Base-by-base conservation (phyloP, 2,329 filamentous ascomycete genomes). In the Xylariaceae sp. region DNA sequence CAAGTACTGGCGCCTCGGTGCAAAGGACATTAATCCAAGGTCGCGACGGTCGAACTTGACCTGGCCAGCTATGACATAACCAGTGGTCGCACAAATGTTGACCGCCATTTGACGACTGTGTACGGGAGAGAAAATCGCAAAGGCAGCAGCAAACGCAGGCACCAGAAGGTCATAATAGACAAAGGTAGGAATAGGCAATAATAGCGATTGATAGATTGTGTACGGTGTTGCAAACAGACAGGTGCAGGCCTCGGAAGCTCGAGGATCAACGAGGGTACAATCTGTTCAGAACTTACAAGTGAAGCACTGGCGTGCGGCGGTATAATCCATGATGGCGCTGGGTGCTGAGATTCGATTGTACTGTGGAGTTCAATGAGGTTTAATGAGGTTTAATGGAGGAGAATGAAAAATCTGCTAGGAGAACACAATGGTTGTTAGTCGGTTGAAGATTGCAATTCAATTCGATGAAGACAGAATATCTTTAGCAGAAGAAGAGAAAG, bases 291-390 rank as follows among this genome's bases (percentile, higher is more conserved):
- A 64, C 77, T 77, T 66, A 79, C 77, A 79, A 63, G 75, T 77
- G 70, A 81, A 81, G 73, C 79, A 81, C 60, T 76, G 74, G 65
- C 78, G 77, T 59, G 72, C 74, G 52, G 58, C 62, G 51, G 67
- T 63, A 62, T 64, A 76, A 52, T 80, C 77, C 78, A 81, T 81
- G 66, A 64, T 70, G 61, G 55, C 52, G 56, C 47, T 44, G 55
- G 45, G 27, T 36, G 33, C 33, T 15, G 42, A 45, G 26, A 42
- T 27, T 43, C 33, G 26, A n/a, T 13, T 6, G 43, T 30, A 24
- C 26, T 40, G n/a, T 39, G 15, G 24, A 30, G 36, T 10, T 50
- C 15, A 41, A 35, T 35, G 32, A 41, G 30, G 40, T 20, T 40
- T 9, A 21, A 24, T 27, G 21, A 47, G 48, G 32, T 42, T 42